phyloP scores from a whole-genome alignment of 2,329 filamentous ascomycete genomes.

The Didymella pinodella region DNA sequence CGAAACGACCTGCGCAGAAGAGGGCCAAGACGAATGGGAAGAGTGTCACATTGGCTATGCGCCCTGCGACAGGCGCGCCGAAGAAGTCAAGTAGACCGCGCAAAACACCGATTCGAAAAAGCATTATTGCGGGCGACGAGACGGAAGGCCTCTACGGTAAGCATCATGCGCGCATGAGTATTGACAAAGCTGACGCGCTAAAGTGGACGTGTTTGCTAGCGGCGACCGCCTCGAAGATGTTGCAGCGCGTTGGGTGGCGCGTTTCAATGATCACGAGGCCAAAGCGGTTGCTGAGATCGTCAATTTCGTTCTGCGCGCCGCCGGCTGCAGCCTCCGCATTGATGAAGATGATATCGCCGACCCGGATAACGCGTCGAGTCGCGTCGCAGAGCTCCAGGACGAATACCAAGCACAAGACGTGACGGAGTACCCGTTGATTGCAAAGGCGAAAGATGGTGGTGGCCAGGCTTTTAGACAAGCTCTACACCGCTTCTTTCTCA shows the following conservation, averaged over 20 bases:
- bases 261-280: slow-evolving; percentile 64
- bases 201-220: slow-evolving; percentile 67
- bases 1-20: slow-evolving; percentile 56
- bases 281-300: slow-evolving; percentile 65
- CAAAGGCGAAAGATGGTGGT: slow-evolving; percentile 78
- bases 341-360: slow-evolving; percentile 86
- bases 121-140: slow-evolving; percentile 59
- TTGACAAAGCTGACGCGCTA: slow-evolving; percentile 14
- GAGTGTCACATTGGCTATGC: slow-evolving; percentile 62
- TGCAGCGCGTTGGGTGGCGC: slow-evolving; percentile 64
- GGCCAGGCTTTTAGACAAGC: slow-evolving; percentile 79
- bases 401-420: slow-evolving; percentile 85
- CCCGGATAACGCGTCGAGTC: slow-evolving; percentile 82
- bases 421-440: slow-evolving; percentile 90
- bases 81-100: slow-evolving; percentile 55
- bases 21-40: slow-evolving; percentile 64
- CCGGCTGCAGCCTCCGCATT: slow-evolving; percentile 82
- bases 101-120: slow-evolving; percentile 61
- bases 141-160: slow-evolving; percentile 66
- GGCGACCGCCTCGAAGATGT: slow-evolving; percentile 63
- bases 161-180: background rate
- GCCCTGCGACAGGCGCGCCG: slow-evolving; percentile 54
- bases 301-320: slow-evolving; percentile 70
- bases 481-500: slow-evolving; percentile 79
- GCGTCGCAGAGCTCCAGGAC: slow-evolving; percentile 83